Evolutionary conservation across 2,329 filamentous ascomycete species (phyloP).

Genomic region (Lachnellula arida): DNA sequence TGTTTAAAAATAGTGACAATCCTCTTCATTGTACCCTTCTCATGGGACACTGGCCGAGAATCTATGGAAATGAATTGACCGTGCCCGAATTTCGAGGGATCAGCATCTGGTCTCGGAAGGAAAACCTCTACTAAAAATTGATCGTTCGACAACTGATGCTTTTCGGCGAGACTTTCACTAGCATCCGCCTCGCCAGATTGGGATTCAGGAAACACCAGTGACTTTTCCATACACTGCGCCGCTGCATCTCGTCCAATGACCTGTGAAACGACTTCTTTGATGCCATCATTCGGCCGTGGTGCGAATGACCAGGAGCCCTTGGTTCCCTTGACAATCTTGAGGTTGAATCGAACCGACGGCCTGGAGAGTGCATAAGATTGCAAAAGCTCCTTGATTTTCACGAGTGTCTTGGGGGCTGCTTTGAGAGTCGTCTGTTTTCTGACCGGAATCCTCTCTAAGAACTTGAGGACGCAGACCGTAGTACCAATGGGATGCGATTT

Average conservation of each 20-base stretch:
- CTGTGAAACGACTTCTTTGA: constrained; percentile 57
- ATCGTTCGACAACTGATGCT: background rate
- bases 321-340: constrained; percentile 52
- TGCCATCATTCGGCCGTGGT: constrained; percentile 44
- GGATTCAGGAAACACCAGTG: constrained; percentile 19
- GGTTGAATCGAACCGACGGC: constrained; percentile 54
- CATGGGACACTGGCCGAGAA: constrained; percentile 55
- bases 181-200: background rate
- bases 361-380: constrained; percentile 62
- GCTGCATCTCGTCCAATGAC: constrained; percentile 55
- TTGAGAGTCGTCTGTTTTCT: constrained; percentile 55
- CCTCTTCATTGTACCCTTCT: constrained; percentile 54
- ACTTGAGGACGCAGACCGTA: constrained; percentile 54
- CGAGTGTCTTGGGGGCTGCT: constrained; percentile 51
- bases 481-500: constrained; percentile 61
- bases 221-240: constrained; percentile 46
- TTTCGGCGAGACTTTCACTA: background rate
- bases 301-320: constrained; percentile 58
- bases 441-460: constrained; percentile 60
- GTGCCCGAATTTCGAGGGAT: constrained; percentile 41
- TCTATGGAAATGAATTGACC: constrained; percentile 64
- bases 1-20: constrained; percentile 50
- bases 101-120: constrained; percentile 48
- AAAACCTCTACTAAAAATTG: constrained; percentile 51
- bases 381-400: constrained; percentile 55